Evolutionary conservation across 169 alveolate genomes (phyloP), one percentile per base, ranked within the genome.

Genomic region (Miamiensis avidus): DNA sequence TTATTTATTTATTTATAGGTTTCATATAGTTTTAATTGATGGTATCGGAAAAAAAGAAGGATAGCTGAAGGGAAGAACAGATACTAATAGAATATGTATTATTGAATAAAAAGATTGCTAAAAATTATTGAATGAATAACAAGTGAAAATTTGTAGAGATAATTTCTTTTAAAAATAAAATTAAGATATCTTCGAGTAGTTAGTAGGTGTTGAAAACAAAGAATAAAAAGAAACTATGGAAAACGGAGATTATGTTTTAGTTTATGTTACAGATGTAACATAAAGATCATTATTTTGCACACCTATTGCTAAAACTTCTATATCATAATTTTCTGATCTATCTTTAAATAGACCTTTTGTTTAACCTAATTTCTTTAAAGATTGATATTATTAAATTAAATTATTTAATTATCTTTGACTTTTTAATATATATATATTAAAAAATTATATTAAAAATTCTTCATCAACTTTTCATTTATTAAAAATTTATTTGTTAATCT

Each of bases 61-160:
- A 32, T 74, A 90, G 73, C n/a, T 90, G 15, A 78, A 81, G 65
- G 94, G 94, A 31, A 82, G 89, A n/a, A 91, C 91, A 28, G 94
- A 88, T 65, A 91, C 90, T 11, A 84, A 87, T 72, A 91, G 82
- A 82, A 83, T 88, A 78, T 89, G 81, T 4, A 89, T 84, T 34
- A 81, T 91, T 30, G 31, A 87, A 25, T 30, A 34, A 28, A 49
- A 65, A 20, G 31, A 75, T 27, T 79, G 74, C 49, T 29, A 33
- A 32, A 27, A 31, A 29, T 33, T 49, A 29, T n/a, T 49, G 29
- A 34, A 31, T 79, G 25, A 6, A 79, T 33, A 79, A n/a, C 0
- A 29, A 65, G 25, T 1, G 20, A 29, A 49, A 25, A 49, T n/a
- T n/a, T 29, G 31, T 28, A 49, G 29, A 49, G 29, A 79, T n/a